phyloP scores from a whole-genome alignment of 2,329 filamentous ascomycete genomes.

The Pyrenophora graminea region DNA sequence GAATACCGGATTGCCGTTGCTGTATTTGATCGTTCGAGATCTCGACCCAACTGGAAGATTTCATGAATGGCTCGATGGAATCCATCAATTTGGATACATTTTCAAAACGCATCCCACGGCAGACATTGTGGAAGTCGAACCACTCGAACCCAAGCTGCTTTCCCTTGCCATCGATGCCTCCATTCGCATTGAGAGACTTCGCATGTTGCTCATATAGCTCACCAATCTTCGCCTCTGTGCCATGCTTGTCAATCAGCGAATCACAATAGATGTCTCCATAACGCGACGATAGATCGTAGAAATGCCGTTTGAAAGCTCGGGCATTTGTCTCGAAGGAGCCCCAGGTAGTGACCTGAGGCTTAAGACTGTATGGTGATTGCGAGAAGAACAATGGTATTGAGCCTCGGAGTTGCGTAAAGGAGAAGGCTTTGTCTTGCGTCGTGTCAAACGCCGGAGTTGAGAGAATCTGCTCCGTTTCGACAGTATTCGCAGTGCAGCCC shows the following conservation, averaged over 20 bases:
- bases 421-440: constrained; percentile 66
- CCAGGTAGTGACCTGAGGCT: constrained; percentile 79
- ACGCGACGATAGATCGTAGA: constrained; percentile 66
- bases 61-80: constrained; percentile 68
- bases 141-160: constrained; percentile 75
- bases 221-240: constrained; percentile 78
- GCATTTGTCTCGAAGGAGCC: constrained; percentile 81
- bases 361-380: constrained; percentile 90
- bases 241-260: constrained; percentile 87
- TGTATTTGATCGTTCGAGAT: constrained; percentile 50
- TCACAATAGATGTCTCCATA: constrained; percentile 81
- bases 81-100: constrained; percentile 83
- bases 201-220: constrained; percentile 74
- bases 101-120: constrained; percentile 96
- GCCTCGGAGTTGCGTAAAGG: constrained; percentile 84
- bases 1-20: constrained; percentile 68
- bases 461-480: constrained; percentile 94
- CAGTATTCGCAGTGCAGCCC: constrained; percentile 83
- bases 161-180: constrained; percentile 54
- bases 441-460: constrained; percentile 70
- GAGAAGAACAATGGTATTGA: constrained; percentile 96
- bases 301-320: constrained; percentile 77
- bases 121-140: constrained; percentile 96
- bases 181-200: constrained; percentile 65
- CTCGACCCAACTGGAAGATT: constrained; percentile 72